Evolutionary conservation across 306 rosid genomes (phyloP), one percentile per base, ranked within the genome.

Genomic region (Glycine tomentella): DNA sequence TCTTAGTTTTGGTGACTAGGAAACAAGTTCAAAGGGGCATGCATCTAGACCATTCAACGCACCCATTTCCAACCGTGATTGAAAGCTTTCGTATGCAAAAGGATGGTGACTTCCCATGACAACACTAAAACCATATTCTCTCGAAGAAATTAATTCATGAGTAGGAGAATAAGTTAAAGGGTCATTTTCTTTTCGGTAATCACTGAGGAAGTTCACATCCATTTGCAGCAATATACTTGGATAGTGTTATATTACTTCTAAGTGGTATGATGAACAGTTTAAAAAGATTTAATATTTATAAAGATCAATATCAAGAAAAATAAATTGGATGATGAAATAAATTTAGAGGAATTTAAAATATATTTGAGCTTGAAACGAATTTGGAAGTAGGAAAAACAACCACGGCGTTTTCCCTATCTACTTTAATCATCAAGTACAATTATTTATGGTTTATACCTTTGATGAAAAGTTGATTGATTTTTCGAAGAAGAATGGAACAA

Each of bases 11-110:
- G 74, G 76, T 84, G 92, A 90, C 87, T 79, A 79, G 66, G 76
- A 81, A 36, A 36, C 40, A 36, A 44, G 56, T 73, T 87, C 82
- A 86, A 86, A 87, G 98, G 93, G 97, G 84, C 75, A 76, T 90
- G 98, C 80, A 94, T 87, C 74, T 84, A 16, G 87, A 85, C 74
- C 82, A 84, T 94, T 86, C 93, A 90, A 84, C 78, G 84, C 62
- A 76, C 79, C 87, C 42, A 25, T 82, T 87, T 87, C 77, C 69
- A 15, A 38, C 64, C 16, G 49, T 76, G 65, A 84, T 61, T 70
- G 90, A 84, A 66, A 57, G 58, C 72, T 76, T 79, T 69, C 46
- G 68, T 56, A 48, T 80, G 78, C 53, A 45, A 55, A 79, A 52
- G 84, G 86, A 87, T 52, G 40, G 80, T 77, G 80, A 79, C 87